Evolutionary conservation across 306 rosid species (phyloP), one percentile per base, ranked within the genome.

Genomic region (Fragaria vesca): DNA sequence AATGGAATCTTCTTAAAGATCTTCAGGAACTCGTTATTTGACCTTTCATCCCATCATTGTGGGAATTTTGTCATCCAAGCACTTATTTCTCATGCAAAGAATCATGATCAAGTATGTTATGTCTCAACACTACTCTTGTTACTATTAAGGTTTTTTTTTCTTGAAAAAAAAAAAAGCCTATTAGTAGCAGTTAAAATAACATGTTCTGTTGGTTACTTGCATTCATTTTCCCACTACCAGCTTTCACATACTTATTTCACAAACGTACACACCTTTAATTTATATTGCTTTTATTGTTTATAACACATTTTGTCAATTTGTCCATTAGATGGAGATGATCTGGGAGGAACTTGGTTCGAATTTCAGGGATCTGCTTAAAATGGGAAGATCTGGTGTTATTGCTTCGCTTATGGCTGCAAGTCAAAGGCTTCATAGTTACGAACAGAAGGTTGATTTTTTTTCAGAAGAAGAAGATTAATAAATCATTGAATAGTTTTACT

Each of bases 1-100:
- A 79, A 86, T 30, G 96, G 88, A 69, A 79, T 95, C 74, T 85
- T 91, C 79, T 65, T 80, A 34, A 91, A 89, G 86, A 78, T 88
- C 71, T 93, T 95, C 80, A 85, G 76, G 85, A 88, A 84, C 85
- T 91, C 93, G 40, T 84, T 95, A 87, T 83, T 91, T 20, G 89
- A 91, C 73, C 83, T 93, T 78, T 89, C 99, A n/a, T 86, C 91
- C 80, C 80, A 95, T 84, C 97, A 90, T 72, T 85, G 90, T 78
- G 99, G 93, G 45, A 95, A 95, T 87, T 95, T 89, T 77, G 97
- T 90, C 65, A 88, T 93, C 82, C 99, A 95, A 89, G 93, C 97
- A 26, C 85, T 95, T 79, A 90, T 95, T 83, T 95, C 94, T 75
- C 88, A 79, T 82, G 78, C 91, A 63, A 87, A 73, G 73, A 45